Evolutionary conservation across 805 yeast species (phyloP), one percentile per base, ranked within the genome.

Genomic region (Blastobotrys robertii): DNA sequence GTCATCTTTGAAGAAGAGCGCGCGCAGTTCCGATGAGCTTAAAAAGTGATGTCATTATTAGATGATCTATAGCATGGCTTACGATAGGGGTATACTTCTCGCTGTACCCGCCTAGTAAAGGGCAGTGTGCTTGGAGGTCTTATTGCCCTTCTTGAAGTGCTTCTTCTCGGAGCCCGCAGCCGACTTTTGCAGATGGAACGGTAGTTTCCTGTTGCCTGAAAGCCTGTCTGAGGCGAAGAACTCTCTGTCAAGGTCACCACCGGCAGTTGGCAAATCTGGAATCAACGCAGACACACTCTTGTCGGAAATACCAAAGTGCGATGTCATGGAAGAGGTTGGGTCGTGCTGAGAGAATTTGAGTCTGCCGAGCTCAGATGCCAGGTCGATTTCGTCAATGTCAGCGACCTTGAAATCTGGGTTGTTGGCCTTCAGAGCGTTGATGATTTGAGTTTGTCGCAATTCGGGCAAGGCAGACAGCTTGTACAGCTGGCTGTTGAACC

Each of bases 261-360:
- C 86, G 5, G 86, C 82, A 57, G 81, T 79, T 51, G 73, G 92
- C 90, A 54, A 83, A 81, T 44, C 73, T 76, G 12, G 68, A 59
- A 40, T 74, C 29, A n/a, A 10, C n/a, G 13, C 8, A 19, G 10
- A 72, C 73, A 19, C 63, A 65, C 37, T 65, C 63, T 8, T 55
- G 55, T 11, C 55, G 54, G 53, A 43, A 38, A 4, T 19, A 19
- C 25, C 25, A 19, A 19, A 19, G 25, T 19, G 25, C 6, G 25
- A 19, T 6, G 39, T 41, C 25, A 19, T 19, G 30, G 65, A 75
- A 16, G 67, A 68, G 31, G 69, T 70, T 39, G 77, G 80, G 41
- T 81, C 69, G 58, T 86, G 95, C 52, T 80, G 77, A 2, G 94
- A 81, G 58, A 87, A 86, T 15, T 87, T 82, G 55, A 87, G 69